Evolutionary conservation across 441 rosid species (phyloP).

Genomic region (Gossypium armourianum): DNA sequence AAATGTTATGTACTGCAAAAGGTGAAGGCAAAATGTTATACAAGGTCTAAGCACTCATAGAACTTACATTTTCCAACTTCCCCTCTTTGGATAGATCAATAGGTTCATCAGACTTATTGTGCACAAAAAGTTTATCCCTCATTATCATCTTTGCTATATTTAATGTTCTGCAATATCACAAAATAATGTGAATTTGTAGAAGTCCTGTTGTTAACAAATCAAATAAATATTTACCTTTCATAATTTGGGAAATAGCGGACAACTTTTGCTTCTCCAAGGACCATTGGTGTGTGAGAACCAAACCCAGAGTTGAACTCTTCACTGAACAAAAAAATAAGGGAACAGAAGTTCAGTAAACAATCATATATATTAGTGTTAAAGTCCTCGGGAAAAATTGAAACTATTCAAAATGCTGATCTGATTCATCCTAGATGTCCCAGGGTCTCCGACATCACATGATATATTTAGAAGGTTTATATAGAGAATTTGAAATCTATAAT

Average conservation of each 20-base stretch:
- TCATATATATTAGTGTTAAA: slow-evolving; percentile 3
- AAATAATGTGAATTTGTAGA: slow-evolving; percentile 17
- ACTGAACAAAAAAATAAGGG: slow-evolving; percentile 33
- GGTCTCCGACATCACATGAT: background rate
- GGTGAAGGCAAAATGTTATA: background rate
- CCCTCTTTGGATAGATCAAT: slow-evolving; percentile 59
- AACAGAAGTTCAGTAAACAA: background rate
- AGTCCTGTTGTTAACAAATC: slow-evolving; percentile 7
- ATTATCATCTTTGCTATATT: slow-evolving; percentile 59
- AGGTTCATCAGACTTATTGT: slow-evolving; percentile 50
- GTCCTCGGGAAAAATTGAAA: background rate
- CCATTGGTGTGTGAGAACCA: slow-evolving; percentile 90
- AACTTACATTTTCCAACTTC: slow-evolving; percentile 62
- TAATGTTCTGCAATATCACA: slow-evolving; percentile 52
- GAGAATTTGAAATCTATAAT: background rate
- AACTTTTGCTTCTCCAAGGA: slow-evolving; percentile 88
- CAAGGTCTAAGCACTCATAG: background rate
- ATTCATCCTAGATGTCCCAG: background rate
- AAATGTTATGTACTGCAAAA: background rate
- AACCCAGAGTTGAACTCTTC: slow-evolving; percentile 93
- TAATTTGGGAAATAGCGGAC: slow-evolving; percentile 69
- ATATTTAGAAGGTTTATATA: background rate
- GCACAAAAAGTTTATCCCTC: slow-evolving; percentile 56
- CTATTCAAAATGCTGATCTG: background rate
- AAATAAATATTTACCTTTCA: slow-evolving; percentile 49